Evolutionary conservation across 192 early-diverging fungal species (phyloP), one percentile per base, ranked within the genome.

Genomic region (Blastocladiella britannica): DNA sequence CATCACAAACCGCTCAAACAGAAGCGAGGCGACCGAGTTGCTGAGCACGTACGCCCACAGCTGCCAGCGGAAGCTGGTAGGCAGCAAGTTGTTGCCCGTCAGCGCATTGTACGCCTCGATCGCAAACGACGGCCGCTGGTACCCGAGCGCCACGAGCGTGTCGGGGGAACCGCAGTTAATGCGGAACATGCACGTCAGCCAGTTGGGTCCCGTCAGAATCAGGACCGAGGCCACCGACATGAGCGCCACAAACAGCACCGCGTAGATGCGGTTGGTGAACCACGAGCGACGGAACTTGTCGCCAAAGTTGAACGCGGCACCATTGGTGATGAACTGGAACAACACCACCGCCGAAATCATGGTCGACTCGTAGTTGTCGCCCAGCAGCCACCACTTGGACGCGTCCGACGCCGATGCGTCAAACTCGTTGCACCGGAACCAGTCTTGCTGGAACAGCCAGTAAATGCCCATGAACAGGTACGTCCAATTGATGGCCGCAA

Each of bases 341-440:
- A 78, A 62, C 20, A 67, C 63, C 4, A 86, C 62, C 25, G 86
- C 67, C 0, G 78, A 72, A 25, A 81, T 72, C 28, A 82, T 60
- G 59, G 67, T 79, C 9, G 74, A 70, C 68, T 89, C 84, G 58
- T 75, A 89, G 62, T 86, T 87, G 59, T 89, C 86, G 52, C 75
- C 84, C n/a, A 86, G 65, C 28, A 86, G 67, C 82, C 84, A 89
- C 87, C 87, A 89, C 47, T 76, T 65, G 29, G 76, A 58, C 18
- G 79, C 68, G 59, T 87, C 77, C 24, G 76, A 64, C 52, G 72
- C 62, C 25, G 70, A 64, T 52, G 72, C 72, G 63, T 86, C 82
- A 67, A 89, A 87, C 69, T 89, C 82, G 60, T 84, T 68, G 70
- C 86, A 89, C 30, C 76, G 65, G 72, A 84, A 89, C 77, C 78